phyloP scores from a whole-genome alignment of 1,284 basidiomycete species.

The Neolentinus lepideus region DNA sequence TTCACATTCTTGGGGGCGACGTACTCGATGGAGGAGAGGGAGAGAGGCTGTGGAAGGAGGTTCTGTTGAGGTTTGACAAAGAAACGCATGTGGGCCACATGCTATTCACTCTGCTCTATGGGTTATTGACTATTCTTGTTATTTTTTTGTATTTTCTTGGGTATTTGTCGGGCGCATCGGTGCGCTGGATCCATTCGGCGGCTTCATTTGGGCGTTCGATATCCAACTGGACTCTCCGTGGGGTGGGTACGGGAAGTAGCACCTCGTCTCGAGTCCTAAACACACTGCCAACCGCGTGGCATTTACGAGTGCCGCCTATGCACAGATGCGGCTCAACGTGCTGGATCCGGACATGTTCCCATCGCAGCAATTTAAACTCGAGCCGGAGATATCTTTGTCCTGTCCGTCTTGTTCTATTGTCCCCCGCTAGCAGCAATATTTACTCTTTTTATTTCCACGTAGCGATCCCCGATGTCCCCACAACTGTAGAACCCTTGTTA shows the following conservation, averaged over 20 bases:
- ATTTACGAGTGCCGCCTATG: constrained; percentile 70
- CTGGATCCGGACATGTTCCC: constrained; percentile 75
- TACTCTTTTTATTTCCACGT: no score
- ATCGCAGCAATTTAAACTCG: constrained; percentile 42
- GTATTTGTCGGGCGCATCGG: no score
- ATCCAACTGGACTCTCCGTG: no score
- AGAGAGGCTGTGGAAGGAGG: no score
- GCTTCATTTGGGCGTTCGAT: no score
- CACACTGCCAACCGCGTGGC: constrained; percentile 60
- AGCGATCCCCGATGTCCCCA: constrained; percentile 45
- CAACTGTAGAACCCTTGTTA: constrained; percentile 33
- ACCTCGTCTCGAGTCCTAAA: constrained; percentile 58
- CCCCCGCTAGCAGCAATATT: no score
- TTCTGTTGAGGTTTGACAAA: not conserved
- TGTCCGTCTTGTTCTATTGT: not conserved
- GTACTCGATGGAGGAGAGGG: no score
- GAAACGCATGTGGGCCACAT: constrained; percentile 20
- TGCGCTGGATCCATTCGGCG: no score
- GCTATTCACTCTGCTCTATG: no score
- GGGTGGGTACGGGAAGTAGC: constrained; percentile 30
- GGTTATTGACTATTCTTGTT: no score
- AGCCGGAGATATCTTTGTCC: not conserved
- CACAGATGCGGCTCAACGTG: constrained; percentile 65
- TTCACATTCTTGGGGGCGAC: no score
- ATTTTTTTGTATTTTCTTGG: no score